Conservation (phyloP, 805 yeast genomes). For the Candida dendrica region DNA sequence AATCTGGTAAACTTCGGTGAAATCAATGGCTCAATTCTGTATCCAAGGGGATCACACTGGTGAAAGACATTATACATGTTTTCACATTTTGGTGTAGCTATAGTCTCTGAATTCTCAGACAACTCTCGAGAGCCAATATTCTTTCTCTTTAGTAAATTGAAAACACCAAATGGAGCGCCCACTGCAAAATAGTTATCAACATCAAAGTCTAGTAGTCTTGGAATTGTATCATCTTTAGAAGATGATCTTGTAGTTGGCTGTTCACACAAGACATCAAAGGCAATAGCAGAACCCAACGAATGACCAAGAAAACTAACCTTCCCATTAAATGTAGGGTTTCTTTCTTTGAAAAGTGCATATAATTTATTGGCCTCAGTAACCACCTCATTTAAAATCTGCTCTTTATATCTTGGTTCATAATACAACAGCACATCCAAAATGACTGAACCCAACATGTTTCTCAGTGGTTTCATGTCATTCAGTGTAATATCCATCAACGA, state of each 20-base stretch:
- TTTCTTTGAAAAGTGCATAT: constrained; percentile 47
- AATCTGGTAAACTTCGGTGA: constrained; percentile 37
- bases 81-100: constrained; percentile 42
- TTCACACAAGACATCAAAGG: constrained; percentile 62
- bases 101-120: constrained; percentile 5
- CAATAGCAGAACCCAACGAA: constrained; percentile 83
- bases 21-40: constrained; percentile 82
- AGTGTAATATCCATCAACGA: constrained; percentile 66
- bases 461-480: constrained; percentile 66
- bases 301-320: constrained; percentile 83
- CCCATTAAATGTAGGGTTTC: constrained; percentile 72
- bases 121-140: constrained; percentile 41
- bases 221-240: constrained; percentile 24
- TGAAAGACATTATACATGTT: constrained; percentile 81
- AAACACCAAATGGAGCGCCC: constrained; percentile 89
- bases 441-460: constrained; percentile 81
- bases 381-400: constrained; percentile 57
- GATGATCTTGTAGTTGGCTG: constrained; percentile 26
- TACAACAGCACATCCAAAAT: constrained; percentile 76
- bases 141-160: constrained; percentile 63
- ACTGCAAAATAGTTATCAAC: constrained; percentile 72
- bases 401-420: constrained; percentile 62
- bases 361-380: constrained; percentile 55
- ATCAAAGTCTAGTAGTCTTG: constrained; percentile 50
- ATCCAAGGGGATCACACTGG: constrained; percentile 88